Percentiles rank a stretch among this genome's conserved stretches.
These are phyloP conservation scores for Arthroderma uncinatum DNA, from an alignment of 2,329 filamentous ascomycete species.

Conservation along the genomic window DNA sequence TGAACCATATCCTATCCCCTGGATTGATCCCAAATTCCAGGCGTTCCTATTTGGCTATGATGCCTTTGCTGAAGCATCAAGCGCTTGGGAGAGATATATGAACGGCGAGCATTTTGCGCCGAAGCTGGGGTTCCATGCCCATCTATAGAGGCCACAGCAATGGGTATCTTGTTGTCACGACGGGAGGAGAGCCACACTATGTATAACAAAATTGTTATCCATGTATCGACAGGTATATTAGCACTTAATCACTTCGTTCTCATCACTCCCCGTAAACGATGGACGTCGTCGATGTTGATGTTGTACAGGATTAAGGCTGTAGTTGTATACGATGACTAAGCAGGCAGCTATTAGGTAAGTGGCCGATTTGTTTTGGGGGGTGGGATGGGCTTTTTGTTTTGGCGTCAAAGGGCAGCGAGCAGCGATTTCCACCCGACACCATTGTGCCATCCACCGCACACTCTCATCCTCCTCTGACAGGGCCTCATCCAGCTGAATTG, in stretches of 20 bases:
- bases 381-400: background rate
- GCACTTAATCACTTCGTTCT: too few species aligned
- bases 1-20: conserved; percentile 34
- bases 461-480: background rate
- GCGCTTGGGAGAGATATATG: conserved; percentile 12
- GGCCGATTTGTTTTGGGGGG: background rate
- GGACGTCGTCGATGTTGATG: too few species aligned
- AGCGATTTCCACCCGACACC: background rate
- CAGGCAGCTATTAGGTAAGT: background rate
- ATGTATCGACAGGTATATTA: too few species aligned
- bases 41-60: conserved; percentile 34
- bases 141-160: background rate
- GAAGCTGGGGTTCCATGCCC: background rate
- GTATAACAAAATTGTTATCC: too few species aligned
- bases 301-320: too few species aligned
- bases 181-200: too few species aligned
- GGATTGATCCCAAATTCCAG: conserved; percentile 33
- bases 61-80: conserved; percentile 8
- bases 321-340: background rate
- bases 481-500: background rate
- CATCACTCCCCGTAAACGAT: too few species aligned
- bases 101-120: conserved; percentile 2
- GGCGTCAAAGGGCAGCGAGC: background rate
- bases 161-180: background rate
- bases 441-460: background rate